Evolutionary conservation across 2,329 filamentous ascomycete species (phyloP).

Genomic region (Phialophora macrospora): DNA sequence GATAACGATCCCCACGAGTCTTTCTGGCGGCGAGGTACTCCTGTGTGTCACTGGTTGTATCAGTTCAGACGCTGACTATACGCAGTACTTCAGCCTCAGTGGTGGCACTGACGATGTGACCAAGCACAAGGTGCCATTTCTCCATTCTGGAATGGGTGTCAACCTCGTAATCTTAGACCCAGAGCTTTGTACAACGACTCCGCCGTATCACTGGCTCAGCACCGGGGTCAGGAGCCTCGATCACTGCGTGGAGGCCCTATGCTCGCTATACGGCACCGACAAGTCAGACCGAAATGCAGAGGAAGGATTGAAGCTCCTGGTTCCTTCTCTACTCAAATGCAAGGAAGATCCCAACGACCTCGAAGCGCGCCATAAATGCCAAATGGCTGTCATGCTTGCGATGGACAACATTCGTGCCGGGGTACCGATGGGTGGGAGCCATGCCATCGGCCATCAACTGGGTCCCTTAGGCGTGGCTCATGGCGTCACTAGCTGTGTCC

Average conservation of each 20-base stretch:
- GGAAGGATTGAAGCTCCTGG: conserved; percentile 48
- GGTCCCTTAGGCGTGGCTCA: conserved; percentile 62
- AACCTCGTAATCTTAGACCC: conserved; percentile 49
- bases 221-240: conserved; percentile 63
- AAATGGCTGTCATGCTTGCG: conserved; percentile 54
- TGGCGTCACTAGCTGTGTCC: conserved; percentile 63
- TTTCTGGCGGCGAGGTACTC: conserved; percentile 34
- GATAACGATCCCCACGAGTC: conserved; percentile 18
- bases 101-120: conserved; percentile 19
- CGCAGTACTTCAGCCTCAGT: conserved; percentile 16
- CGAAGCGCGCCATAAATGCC: conserved; percentile 49
- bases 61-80: not conserved
- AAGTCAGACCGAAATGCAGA: conserved; percentile 46
- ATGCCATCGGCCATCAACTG: conserved; percentile 59
- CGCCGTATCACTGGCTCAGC: conserved; percentile 59
- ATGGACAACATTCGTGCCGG: conserved; percentile 23
- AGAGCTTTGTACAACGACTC: conserved; percentile 57
- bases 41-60: not conserved
- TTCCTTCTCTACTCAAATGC: conserved; percentile 51
- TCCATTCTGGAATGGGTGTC: conserved; percentile 19
- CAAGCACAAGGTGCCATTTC: conserved; percentile 12
- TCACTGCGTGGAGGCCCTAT: conserved; percentile 62
- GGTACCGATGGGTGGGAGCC: conserved; percentile 51
- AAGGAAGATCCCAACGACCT: conserved; percentile 45
- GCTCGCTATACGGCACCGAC: conserved; percentile 46